A percentile compares a stretch with the other conserved stretches of the same genome.
phyloP scores from a whole-genome alignment of 208 protist species.

The Wallacemonas sp. region DNA sequence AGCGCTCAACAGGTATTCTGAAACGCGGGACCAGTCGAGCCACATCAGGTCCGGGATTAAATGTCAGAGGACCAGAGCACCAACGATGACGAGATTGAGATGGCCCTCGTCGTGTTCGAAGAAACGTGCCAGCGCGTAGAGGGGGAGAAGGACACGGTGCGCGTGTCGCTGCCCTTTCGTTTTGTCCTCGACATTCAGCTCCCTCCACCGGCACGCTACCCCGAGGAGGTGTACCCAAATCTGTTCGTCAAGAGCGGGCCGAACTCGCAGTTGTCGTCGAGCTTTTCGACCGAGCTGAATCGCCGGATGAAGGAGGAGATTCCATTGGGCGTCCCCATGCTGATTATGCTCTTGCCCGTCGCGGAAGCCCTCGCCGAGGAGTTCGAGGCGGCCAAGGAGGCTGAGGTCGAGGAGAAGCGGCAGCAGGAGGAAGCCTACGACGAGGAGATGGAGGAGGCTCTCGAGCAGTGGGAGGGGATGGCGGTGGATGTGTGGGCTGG shows the following conservation, averaged over 20 bases:
- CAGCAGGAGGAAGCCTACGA: conserved; percentile 24
- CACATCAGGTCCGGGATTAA: background rate
- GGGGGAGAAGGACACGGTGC: conserved; percentile 28
- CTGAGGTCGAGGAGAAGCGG: conserved; percentile 24
- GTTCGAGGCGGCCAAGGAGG: conserved; percentile 34
- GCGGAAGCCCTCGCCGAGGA: conserved; percentile 66
- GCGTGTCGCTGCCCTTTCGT: conserved; percentile 58
- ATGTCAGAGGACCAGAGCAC: conserved; percentile 26
- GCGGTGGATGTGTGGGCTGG: conserved; percentile 52
- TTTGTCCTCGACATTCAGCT: conserved; percentile 74
- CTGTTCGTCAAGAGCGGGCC: conserved; percentile 56
- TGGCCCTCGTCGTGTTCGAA: conserved; percentile 69
- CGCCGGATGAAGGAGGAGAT: conserved; percentile 59
- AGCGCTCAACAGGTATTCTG: background rate
- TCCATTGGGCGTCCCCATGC: conserved; percentile 56
- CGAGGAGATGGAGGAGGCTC: conserved; percentile 23
- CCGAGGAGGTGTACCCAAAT: conserved; percentile 52
- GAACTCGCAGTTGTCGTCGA: conserved; percentile 49
- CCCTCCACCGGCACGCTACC: conserved; percentile 58
- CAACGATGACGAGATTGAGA: conserved; percentile 61
- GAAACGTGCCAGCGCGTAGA: conserved; percentile 57
- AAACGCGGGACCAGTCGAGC: too few relatives aligned
- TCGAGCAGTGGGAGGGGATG: conserved; percentile 24
- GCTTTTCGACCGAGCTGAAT: conserved; percentile 42
- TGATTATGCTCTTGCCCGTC: conserved; percentile 56